phyloP scores from a whole-genome alignment of 768 basidiomycete genomes.

The Kwoniella dendrophila region DNA sequence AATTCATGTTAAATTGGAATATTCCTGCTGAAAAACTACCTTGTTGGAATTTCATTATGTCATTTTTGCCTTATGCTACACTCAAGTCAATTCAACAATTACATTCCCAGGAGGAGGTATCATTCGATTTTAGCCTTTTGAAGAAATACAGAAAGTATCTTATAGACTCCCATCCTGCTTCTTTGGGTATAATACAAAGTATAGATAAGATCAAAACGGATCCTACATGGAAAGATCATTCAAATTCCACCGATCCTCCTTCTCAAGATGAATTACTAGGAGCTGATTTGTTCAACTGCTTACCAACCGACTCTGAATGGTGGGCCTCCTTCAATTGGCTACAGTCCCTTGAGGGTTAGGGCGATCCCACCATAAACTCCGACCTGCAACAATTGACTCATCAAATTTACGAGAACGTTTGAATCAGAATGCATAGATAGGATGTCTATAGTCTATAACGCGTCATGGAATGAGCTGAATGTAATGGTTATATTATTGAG shows the following conservation, averaged over 20 bases:
- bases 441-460: background rate
- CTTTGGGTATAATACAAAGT: background rate
- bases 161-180: background rate
- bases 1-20: background rate
- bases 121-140: background rate
- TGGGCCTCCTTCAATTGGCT: background rate
- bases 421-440: background rate
- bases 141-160: background rate
- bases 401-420: background rate
- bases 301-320: background rate
- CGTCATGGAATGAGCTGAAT: background rate
- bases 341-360: background rate
- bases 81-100: background rate
- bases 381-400: background rate
- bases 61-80: background rate
- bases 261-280: background rate
- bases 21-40: background rate
- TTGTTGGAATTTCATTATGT: slow-evolving; percentile 1
- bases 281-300: background rate
- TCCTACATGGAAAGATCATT: background rate
- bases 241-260: too few species aligned
- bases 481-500: background rate
- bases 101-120: background rate
- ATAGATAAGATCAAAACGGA: background rate
- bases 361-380: background rate